phyloP scores from a whole-genome alignment of 2,329 filamentous ascomycete genomes.

The Aspergillus pseudoglaucus region DNA sequence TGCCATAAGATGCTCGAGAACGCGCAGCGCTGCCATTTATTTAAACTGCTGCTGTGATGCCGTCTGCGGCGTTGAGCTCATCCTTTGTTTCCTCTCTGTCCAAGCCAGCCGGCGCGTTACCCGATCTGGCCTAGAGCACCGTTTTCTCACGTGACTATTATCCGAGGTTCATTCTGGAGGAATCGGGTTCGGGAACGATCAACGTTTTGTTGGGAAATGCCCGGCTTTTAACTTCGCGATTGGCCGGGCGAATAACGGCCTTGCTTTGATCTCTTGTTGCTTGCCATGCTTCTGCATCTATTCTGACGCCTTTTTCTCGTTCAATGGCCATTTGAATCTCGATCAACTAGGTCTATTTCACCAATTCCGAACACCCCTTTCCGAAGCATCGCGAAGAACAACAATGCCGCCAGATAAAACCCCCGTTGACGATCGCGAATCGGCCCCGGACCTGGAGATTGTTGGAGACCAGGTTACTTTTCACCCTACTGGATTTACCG shows the following conservation, averaged over 20 bases:
- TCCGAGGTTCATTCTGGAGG: slow-evolving; percentile 22
- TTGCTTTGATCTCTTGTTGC: background rate
- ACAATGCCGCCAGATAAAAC: slow-evolving; percentile 28
- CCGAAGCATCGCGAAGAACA: background rate
- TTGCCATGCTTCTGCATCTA: background rate
- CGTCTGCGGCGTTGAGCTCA: slow-evolving; percentile 19
- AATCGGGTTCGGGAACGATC: slow-evolving; percentile 14
- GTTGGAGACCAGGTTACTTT: slow-evolving; percentile 67
- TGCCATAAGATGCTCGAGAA: background rate
- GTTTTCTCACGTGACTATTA: slow-evolving; percentile 13
- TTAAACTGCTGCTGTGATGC: slow-evolving; percentile 6
- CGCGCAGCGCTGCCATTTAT: background rate
- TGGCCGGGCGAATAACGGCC: background rate
- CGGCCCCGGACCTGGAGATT: slow-evolving; percentile 71
- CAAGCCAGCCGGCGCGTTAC: background rate
- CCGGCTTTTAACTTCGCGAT: background rate
- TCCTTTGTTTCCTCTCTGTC: slow-evolving; percentile 3
- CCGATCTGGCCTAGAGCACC: background rate
- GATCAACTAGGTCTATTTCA: background rate
- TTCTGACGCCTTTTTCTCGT: background rate
- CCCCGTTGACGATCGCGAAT: slow-evolving; percentile 28
- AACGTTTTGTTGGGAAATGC: slow-evolving; percentile 17
- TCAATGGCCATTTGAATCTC: slow-evolving; percentile 4
- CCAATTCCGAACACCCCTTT: background rate
- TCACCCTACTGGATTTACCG: slow-evolving; percentile 60